Base-by-base conservation (phyloP, 2,329 filamentous ascomycete genomes). In the Fusarium sp. region DNA sequence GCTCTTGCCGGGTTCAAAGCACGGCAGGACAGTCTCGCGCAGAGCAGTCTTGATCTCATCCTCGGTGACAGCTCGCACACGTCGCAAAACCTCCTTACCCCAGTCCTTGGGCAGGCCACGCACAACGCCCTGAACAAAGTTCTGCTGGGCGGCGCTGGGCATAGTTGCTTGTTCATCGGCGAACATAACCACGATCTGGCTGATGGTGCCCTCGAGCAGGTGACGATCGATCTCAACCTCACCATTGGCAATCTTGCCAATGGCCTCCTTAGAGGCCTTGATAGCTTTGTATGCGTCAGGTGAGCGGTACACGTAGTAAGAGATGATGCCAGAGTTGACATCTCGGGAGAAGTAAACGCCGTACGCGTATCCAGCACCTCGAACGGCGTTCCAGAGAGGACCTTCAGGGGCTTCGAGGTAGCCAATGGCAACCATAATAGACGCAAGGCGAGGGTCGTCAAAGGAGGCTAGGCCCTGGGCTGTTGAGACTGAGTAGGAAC, bases 401-500 rank as follows among this genome's bases (percentile, higher is more conserved):
- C 96, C 96, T 79, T 99, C 96, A 18, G 96, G 91, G 1, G 94
- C 90, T 75, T 97, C 94, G 63, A 99, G 90, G 76, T 97, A 98
- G 20, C 94, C 90, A 48, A 94, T 88, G 1, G 95, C 94, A 10
- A 99, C 94, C 77, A 97, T 88, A 50, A 97, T 85, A 4, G 94
- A 90, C 0, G 96, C 94, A 2, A 98, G 84, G 17, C 88, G 86
- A 0, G 94, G 90, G 73, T 97, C 91, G 6, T 86, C 84, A 75
- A 91, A 94, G 0, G 90, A 92, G 23, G 87, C 85, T 17, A 95
- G 87, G 8, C 95, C 95, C 40, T 87, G 86, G 4, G 90, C 85
- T 13, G 91, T 91, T 72, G 92, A 89, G 61, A 94, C 87, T 23
- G 90, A 91, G 80, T 93, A 98, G 3, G 94, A 97, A 41, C 92